These are phyloP conservation scores for Penicillium cosmopolitanum DNA, from an alignment of 495 filamentous ascomycete species.

Conservation along the genomic window DNA sequence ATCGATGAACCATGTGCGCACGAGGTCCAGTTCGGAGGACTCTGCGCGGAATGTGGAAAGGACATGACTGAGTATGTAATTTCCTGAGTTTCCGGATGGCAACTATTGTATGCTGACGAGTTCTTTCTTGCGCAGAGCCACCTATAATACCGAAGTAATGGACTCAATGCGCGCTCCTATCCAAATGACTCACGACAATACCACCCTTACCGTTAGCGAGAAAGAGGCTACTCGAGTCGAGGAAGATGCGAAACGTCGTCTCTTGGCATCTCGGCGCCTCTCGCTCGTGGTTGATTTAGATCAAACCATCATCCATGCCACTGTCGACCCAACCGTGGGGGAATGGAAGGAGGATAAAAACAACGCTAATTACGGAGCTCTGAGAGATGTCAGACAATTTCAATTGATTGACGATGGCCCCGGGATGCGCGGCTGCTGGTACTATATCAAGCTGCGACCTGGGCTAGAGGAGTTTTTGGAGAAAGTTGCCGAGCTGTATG, in stretches of 20 bases:
- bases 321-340: constrained; percentile 92
- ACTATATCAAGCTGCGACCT: constrained; percentile 98
- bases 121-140: constrained; percentile 39
- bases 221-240: constrained; percentile 80
- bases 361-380: constrained; percentile 88
- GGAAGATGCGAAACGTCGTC: constrained; percentile 79
- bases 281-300: constrained; percentile 96
- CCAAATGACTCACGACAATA: constrained; percentile 91
- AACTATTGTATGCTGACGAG: constrained; percentile 2
- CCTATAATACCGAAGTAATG: constrained; percentile 60
- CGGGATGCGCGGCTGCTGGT: constrained; percentile 75
- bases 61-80: constrained; percentile 84
- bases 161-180: constrained; percentile 83
- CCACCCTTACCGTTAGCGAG: constrained; percentile 70
- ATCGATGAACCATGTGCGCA: constrained; percentile 93
- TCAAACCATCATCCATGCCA: constrained; percentile 98
- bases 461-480: constrained; percentile 83
- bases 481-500: constrained; percentile 78
- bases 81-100: background rate
- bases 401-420: constrained; percentile 85
- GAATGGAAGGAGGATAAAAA: constrained; percentile 90
- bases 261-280: constrained; percentile 78
- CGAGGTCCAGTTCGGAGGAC: constrained; percentile 83
- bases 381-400: constrained; percentile 85
- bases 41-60: constrained; percentile 92